phyloP scores from a whole-genome alignment of 2,329 filamentous ascomycete genomes.

The Talaromyces sp. region DNA sequence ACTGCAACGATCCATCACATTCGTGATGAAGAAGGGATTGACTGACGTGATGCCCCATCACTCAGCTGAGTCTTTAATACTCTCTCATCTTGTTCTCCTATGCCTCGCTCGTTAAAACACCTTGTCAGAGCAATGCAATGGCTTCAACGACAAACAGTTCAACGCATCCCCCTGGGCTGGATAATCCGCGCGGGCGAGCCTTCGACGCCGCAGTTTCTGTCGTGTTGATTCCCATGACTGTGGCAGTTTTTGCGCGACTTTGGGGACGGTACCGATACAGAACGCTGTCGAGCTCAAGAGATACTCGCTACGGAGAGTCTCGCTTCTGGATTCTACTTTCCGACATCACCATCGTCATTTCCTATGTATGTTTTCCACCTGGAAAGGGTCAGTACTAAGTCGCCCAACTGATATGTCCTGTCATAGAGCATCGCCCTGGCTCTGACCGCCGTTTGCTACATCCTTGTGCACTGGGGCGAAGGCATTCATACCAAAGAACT shows the following conservation, averaged over 20 bases:
- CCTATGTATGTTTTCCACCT: not conserved
- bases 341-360: constrained; percentile 4
- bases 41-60: not conserved
- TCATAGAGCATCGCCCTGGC: not conserved
- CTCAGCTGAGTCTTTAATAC: not conserved
- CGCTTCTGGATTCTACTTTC: constrained; percentile 10
- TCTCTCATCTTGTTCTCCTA: not conserved
- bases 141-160: constrained; percentile 3
- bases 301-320: constrained; percentile 4
- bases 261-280: constrained; percentile 11
- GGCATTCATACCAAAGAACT: constrained; percentile 8
- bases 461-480: constrained; percentile 5
- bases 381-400: not conserved
- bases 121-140: not conserved
- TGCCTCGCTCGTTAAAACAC: not conserved
- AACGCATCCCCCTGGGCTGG: not conserved
- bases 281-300: constrained; percentile 2
- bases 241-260: constrained; percentile 4
- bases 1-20: not conserved
- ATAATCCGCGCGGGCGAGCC: not conserved
- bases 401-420: not conserved
- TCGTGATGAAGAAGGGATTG: not conserved
- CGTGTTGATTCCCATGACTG: constrained; percentile 6
- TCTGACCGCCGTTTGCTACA: constrained; percentile 6
- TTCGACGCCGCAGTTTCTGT: not conserved